Percentiles rank a stretch among this genome's conserved stretches.
These are phyloP conservation scores for Annulohypoxylon moriforme DNA, from an alignment of 495 filamentous ascomycete genomes.

Conservation along the genomic window DNA sequence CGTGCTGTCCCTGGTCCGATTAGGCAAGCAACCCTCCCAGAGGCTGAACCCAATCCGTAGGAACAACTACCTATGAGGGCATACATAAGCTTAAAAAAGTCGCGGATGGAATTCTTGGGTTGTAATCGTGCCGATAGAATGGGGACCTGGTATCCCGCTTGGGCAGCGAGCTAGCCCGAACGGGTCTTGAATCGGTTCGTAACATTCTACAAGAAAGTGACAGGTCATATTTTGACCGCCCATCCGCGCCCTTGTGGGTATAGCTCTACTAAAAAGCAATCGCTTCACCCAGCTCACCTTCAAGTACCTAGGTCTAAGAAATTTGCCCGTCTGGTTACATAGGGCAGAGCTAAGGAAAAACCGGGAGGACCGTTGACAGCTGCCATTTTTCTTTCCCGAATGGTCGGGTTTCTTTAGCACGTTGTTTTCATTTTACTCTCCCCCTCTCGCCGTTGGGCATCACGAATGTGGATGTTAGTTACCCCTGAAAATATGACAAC, in stretches of 20 bases:
- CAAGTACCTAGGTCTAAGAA: constrained; percentile 27
- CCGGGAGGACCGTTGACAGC: constrained; percentile 26
- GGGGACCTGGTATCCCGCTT: constrained; percentile 36
- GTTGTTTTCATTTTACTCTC: neutral
- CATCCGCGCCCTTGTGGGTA: constrained; percentile 42
- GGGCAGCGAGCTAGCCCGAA: constrained; percentile 42
- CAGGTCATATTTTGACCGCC: constrained; percentile 45
- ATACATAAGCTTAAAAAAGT: constrained; percentile 45
- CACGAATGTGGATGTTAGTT: constrained; percentile 17
- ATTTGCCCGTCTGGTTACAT: constrained; percentile 25
- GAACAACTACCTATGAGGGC: constrained; percentile 32
- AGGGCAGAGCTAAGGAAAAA: constrained; percentile 16
- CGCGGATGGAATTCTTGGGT: constrained; percentile 39
- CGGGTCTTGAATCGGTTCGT: constrained; percentile 31
- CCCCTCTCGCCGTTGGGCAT: constrained; percentile 27
- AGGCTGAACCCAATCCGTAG: constrained; percentile 45
- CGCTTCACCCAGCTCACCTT: neutral
- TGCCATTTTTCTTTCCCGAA: constrained; percentile 11
- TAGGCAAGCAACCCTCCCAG: constrained; percentile 26
- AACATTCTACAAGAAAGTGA: constrained; percentile 35
- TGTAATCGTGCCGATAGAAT: constrained; percentile 40
- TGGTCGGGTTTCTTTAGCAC: constrained; percentile 23
- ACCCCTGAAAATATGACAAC: constrained; percentile 27
- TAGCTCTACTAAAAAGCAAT: constrained; percentile 25
- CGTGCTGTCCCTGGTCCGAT: constrained; percentile 18